Evolutionary conservation across 1,284 basidiomycete genomes (phyloP), one percentile per base, ranked within the genome.

Genomic region (Malassezia sympodialis): DNA sequence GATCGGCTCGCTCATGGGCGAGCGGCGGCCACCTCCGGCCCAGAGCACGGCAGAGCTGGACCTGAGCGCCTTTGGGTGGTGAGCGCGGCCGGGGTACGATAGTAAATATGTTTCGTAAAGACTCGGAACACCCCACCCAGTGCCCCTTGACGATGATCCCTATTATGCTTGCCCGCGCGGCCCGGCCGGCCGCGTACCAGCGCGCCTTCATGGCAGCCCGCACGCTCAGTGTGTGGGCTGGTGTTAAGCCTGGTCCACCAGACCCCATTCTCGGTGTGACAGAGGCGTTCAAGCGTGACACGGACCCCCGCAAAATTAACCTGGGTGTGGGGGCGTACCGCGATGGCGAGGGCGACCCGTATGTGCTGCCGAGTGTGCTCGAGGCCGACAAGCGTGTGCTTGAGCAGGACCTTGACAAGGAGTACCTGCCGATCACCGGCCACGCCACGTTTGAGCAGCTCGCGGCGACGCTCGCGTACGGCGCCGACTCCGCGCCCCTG

Each of bases 371-470:
- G 2, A 68, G 70, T 3, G 75, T 77, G 19, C 85, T 87, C 75
- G 86, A 90, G 87, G 89, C 89, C n/a, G 90, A 94, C 76, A 82
- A 85, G 64, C 75, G 82, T 56, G 77, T 96, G 59, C 78, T 81
- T 58, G 77, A 80, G 28, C 78, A 82, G 61, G 82, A 83, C 63
- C 81, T 81, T 43, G 93, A 98, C 84, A 96, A 98, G 80, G 93
- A 98, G 78, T 98, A 98, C 78, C 83, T 96, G 46, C 90, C 90
- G 61, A 98, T 98, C 77, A 93, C 88, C 51, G 90, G 90, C 76
- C 83, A 90, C 49, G 79, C 84, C 37, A 82, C 85, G 52, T 96
- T 96, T 77, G 91, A 86, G 69, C 84, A 86, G 76, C 84, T 86
- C 56, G 91, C 94, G 19, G 85, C 87, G 53, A 83, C 87, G 75